Base-by-base conservation (phyloP, 495 filamentous ascomycete species). In the Sabuloglossum arenarium region DNA sequence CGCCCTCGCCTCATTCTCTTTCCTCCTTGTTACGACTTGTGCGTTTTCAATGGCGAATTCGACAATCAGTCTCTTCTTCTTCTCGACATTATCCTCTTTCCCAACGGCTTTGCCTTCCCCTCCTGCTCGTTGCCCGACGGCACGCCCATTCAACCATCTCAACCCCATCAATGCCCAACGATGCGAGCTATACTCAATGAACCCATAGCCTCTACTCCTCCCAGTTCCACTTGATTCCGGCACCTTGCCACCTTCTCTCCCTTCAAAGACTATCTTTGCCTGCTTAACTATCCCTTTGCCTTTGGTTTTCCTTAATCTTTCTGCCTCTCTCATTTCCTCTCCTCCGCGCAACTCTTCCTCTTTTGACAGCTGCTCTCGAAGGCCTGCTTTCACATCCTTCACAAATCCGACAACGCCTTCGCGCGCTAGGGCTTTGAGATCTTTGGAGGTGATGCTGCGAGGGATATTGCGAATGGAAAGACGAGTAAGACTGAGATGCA, bases 1-100 rank as follows among this genome's bases (percentile, higher is more conserved):
- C 19, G 74, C 71, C 65, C 79, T 88, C 52, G 71, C 72, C 64
- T 94, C 82, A 24, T 74, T 72, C 59, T 89, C 85, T 59, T 75
- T 79, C 25, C 91, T 71, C 56, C 91, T 73, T 57, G 75, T 72
- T 34, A 99, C 84, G 4, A 99, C 91, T 62, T 95, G 86, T 6
- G 86, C 88, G 61, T 99, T 99, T 68, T 99, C 91, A 65, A 99
- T 95, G 12, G 91, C 90, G 70, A 99, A 99, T 65, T 99, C 91
- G 34, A 89, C 90, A 66, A 99, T 86, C 51, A 97, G 67, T 14
- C 89, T 73, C 67, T 85, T 85, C 66, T 80, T 85, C 64, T 72
- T 75, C 53, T 83, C 80, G 56, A 73, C 64, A 27, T 68, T 60
- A 0, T 67, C 69, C 19, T 76, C 76, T 24, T 67, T 66, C 30